Evolutionary conservation across 2,329 filamentous ascomycete species (phyloP), one percentile per base, ranked within the genome.

Genomic region (Leptographium wingfieldii): DNA sequence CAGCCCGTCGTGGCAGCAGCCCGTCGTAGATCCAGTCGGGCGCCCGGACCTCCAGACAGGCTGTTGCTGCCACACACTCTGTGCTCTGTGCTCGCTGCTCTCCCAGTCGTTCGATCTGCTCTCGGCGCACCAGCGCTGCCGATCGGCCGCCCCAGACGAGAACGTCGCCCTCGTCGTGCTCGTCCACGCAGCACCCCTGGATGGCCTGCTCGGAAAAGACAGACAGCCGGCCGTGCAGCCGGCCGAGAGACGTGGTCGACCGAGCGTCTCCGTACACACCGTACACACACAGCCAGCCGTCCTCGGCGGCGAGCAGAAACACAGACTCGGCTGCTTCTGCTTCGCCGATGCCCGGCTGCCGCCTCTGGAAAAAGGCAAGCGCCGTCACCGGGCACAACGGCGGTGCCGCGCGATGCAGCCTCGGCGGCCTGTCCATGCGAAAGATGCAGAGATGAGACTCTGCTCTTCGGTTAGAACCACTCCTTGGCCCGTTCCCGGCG

Each of bases 11-110:
- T 68, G 80, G 75, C 55, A 79, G 80, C 60, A 85, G 72, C 40
- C 80, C 85, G 69, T 89, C 83, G 66, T 92, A 80, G 63, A 95
- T 84, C 90, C 90, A 94, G 71, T 95, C 90, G 5, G 81, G 77
- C 2, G 81, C 80, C 3, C 70, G 70, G 29, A 74, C 73, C 65
- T 80, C 80, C 7, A 63, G 66, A 29, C 69, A 59, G 25, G 57
- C 58, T 31, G 31, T 31, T 31, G 31, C 31, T 38, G 68, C 33
- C 33, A 35, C 48, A n/a, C 5, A 6, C 9, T 5, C 6, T 14
- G 61, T 58, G 64, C 58, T 16, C 48, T 16, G 33, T 29, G 35
- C 22, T 33, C 43, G 9, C 62, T 62, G 43, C 60, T 61, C 4
- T 68, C 67, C 3, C 19, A 80, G 58, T 46, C 64, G 57, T 27